A percentile compares a stretch with the other conserved stretches of the same genome.
These are phyloP conservation scores for Metschnikowia shivogae DNA, from an alignment of 805 yeast genomes.

Conservation along the genomic window DNA sequence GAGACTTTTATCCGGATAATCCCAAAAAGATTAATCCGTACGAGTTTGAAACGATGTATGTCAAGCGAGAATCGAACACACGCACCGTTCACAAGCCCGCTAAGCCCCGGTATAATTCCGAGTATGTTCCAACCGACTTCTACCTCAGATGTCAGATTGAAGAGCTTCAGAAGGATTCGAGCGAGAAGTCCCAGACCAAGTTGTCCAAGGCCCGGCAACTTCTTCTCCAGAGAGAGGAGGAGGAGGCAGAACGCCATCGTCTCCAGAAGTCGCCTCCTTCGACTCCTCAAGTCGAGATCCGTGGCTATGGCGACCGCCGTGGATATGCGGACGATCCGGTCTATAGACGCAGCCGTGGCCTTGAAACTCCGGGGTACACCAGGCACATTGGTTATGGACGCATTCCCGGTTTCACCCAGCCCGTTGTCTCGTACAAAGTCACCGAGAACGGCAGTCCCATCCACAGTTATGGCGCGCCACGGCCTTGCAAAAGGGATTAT, in stretches of 20 bases:
- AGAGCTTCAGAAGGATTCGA: too few species aligned
- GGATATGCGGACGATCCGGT: background rate
- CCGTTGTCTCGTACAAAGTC: background rate
- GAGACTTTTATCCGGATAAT: background rate
- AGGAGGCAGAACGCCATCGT: too few species aligned
- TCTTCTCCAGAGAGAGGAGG: too few species aligned
- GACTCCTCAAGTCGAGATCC: background rate
- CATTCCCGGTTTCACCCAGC: background rate
- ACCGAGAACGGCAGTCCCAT: conserved; percentile 1
- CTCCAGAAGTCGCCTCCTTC: background rate
- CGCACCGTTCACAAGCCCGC: too few species aligned
- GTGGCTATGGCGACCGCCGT: background rate
- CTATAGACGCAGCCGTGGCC: too few species aligned
- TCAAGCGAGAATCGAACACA: background rate
- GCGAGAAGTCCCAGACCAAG: too few species aligned
- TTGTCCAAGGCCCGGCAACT: too few species aligned
- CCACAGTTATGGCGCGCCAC: background rate
- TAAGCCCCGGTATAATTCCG: too few species aligned
- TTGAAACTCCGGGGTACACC: too few species aligned
- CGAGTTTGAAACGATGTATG: background rate
- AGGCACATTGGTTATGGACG: background rate
- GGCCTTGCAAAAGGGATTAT: background rate
- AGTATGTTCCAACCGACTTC: too few species aligned
- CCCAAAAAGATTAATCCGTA: conserved; percentile 1
- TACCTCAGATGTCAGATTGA: too few species aligned